Base-by-base conservation (phyloP, 1,284 basidiomycete genomes). In the Microbotryum scabiosae region DNA sequence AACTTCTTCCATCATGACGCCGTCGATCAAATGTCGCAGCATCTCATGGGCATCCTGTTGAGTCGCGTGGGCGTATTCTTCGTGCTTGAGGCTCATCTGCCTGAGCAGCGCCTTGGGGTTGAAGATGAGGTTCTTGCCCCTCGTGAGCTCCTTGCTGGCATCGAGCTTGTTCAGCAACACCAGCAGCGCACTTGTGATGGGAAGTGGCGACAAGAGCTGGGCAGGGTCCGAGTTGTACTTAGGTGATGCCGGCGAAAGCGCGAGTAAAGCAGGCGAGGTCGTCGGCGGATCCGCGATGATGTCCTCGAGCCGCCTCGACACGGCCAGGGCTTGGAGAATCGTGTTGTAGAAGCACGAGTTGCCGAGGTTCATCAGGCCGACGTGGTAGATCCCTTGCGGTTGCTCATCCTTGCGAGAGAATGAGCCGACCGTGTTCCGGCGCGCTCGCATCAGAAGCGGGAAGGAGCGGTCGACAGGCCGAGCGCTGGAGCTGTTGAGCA, bases 1-100 rank as follows among this genome's bases (percentile, higher is more conserved):
- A 62, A 85, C 78, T 74, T 97, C 91, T 73, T 97, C 92, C 89
- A 93, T 92, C 54, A 89, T 83, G 80, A 93, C 88, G n/a, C 85
- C 87, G 73, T 96, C 92, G 51, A 96, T 78, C 60, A 96, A 78
- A 66, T 92, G 90, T 45, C 89, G 81, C 51, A 96, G 77, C 67
- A 94, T 85, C 76, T 96, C 92, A 73, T 97, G 92, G 6, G 91
- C 90, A 71, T 97, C 92, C 75, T 97, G 92, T 75, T 97, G 92
- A 56, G 75, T 72, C 54, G 77, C 78, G 71, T 92, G 90, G 53
- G 89, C 83, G 72, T 94, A 97, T 71, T 97, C 92, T 69, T 91
- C 88, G 73, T 92, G 89, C 76, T 94, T 94, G 67, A 80, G 79
- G 1, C 89, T 87, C 25, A 96, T 78, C 26, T 82, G 80, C 25